phyloP scores from a whole-genome alignment of 2,329 filamentous ascomycete species.

The Scortechinia acanthostroma region DNA sequence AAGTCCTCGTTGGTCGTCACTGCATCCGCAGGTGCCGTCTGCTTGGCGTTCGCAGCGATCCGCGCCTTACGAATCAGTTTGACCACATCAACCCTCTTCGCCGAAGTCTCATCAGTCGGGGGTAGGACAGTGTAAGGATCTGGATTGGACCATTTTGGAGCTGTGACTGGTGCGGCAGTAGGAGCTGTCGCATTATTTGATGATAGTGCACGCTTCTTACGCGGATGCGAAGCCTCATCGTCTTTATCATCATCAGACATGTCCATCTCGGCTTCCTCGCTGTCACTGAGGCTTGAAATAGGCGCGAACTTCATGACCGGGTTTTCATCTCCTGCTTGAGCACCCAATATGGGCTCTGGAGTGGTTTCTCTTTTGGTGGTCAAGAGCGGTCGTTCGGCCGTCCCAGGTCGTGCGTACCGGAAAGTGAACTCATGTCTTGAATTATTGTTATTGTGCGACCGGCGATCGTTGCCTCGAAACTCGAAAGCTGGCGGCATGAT shows the following conservation, averaged over 20 bases:
- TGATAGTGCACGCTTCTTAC: neutral
- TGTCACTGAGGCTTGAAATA: neutral
- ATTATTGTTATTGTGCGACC: too few species aligned
- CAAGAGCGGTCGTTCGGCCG: neutral
- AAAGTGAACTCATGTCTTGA: neutral
- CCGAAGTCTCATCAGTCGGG: conserved; percentile 64
- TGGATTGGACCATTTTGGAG: conserved; percentile 88
- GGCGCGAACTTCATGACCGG: neutral
- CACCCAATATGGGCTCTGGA: neutral
- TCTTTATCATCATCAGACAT: neutral
- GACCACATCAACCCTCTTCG: conserved; percentile 80
- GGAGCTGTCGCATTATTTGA: neutral
- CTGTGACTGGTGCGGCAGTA: conserved; percentile 7
- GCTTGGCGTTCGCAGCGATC: conserved; percentile 28
- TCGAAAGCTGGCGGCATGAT: neutral
- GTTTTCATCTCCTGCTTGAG: neutral
- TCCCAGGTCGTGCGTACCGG: neutral
- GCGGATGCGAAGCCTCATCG: neutral
- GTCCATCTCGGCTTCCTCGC: conserved; percentile 1
- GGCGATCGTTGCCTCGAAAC: neutral
- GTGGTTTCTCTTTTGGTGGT: neutral
- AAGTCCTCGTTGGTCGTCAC: conserved; percentile 70
- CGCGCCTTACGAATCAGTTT: conserved; percentile 87
- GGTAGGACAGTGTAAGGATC: conserved; percentile 87
- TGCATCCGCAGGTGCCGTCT: conserved; percentile 33